Evolutionary conservation across 768 basidiomycete genomes (phyloP), one percentile per base, ranked within the genome.

Genomic region (Daedaleopsis nitida): DNA sequence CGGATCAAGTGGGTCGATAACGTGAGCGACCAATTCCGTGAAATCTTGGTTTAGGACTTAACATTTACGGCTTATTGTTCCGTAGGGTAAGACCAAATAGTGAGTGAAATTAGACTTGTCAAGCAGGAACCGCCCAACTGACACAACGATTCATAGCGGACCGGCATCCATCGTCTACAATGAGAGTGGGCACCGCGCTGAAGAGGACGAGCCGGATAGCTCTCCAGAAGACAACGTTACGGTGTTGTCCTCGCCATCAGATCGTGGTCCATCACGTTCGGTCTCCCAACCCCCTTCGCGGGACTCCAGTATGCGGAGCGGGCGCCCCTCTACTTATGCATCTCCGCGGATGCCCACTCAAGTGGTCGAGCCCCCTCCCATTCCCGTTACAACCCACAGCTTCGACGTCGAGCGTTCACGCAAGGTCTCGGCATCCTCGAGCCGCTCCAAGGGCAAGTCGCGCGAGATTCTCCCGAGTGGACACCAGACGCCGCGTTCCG

Each of bases 1-100:
- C 81, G 89, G 58, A 91, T 92, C 55, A 92, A 91, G 72, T 92
- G 89, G 90, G 80, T 85, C 52, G 89, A 92, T 68, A 86, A 89
- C 68, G 89, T 90, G 69, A 59, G 89, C 21, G 17, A 9, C 12
- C 34, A 13, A 14, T 1, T 38, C 24, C 17, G 27, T 55, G 45
- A 48, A 37, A 32, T 5, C 39, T 35, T 10, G 34, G 32, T 10
- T 10, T 53, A 17, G n/a, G 44, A 35, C 48, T 24, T 27, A 55
- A 37, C n/a, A n/a, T n/a, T n/a, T n/a, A n/a, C n/a, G n/a, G n/a
- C 52, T 49, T 19, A 57, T 51, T 52, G 42, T 34, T 59, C 19
- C 39, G 3, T 66, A 90, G 88, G 88, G 88, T 14, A 80, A 80
- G 65, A 84, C 83, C 42, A 88, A 83, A 76, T 91, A 91, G 89